phyloP scores from a whole-genome alignment of 2,329 filamentous ascomycete genomes.

The Ophiosphaerella narmari region DNA sequence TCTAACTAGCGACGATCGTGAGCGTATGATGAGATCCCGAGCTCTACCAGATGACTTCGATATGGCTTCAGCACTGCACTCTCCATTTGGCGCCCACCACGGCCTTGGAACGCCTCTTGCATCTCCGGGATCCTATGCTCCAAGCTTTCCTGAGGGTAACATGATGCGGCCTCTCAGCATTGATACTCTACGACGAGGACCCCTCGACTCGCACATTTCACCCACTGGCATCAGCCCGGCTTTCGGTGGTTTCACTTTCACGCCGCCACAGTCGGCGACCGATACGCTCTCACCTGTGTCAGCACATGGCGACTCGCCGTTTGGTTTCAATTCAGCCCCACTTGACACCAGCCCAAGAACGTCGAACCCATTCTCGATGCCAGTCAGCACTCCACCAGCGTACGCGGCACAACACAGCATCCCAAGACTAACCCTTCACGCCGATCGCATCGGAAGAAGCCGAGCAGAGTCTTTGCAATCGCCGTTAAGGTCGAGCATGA shows the following conservation, averaged over 20 bases:
- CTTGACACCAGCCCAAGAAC: constrained; percentile 44
- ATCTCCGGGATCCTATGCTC: constrained; percentile 50
- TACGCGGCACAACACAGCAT: constrained; percentile 47
- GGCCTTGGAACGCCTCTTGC: constrained; percentile 55
- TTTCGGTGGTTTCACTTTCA: constrained; percentile 70
- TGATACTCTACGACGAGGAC: constrained; percentile 66
- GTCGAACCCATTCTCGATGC: constrained; percentile 47
- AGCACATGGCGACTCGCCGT: constrained; percentile 48
- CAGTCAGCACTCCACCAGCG: constrained; percentile 35
- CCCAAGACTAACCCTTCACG: constrained; percentile 50
- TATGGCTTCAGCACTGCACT: constrained; percentile 63
- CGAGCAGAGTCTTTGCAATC: constrained; percentile 51
- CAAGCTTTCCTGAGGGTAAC: constrained; percentile 56
- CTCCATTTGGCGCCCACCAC: constrained; percentile 54
- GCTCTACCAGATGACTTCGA: constrained; percentile 65
- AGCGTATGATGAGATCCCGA: constrained; percentile 64
- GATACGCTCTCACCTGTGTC: constrained; percentile 53
- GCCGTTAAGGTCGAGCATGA: constrained; percentile 53
- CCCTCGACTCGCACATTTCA: constrained; percentile 69
- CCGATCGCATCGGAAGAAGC: constrained; percentile 48
- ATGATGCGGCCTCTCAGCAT: constrained; percentile 71
- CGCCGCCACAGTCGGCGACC: constrained; percentile 57
- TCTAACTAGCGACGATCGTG: constrained; percentile 64
- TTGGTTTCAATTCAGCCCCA: constrained; percentile 44
- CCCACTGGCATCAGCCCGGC: constrained; percentile 69